A percentile compares a stretch with the other conserved stretches of the same genome.
Evolutionary conservation across 2,329 filamentous ascomycete genomes (phyloP).

Genomic region (Elsinoe necatrix): DNA sequence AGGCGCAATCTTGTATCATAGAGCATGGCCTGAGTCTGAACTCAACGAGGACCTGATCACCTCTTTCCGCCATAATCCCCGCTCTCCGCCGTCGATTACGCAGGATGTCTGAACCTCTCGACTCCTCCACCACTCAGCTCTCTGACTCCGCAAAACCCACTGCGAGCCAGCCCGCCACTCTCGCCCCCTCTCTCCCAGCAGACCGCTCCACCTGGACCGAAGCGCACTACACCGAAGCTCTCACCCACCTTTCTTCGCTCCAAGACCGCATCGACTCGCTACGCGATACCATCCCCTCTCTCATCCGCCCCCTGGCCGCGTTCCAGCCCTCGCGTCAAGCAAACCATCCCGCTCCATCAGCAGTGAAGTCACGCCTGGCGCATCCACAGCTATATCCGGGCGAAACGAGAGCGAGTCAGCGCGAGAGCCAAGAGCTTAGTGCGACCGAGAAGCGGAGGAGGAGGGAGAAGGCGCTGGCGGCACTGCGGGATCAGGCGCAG

Average conservation of each 20-base stretch:
- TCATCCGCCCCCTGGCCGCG: constrained; percentile 33
- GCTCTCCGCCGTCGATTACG: too few species aligned
- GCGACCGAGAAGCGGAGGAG: constrained; percentile 16
- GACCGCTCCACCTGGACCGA: constrained; percentile 29
- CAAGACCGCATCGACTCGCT: constrained; percentile 38
- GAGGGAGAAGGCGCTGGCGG: constrained; percentile 31
- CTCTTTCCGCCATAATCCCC: background rate
- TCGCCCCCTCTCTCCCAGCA: background rate
- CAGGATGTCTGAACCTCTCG: background rate
- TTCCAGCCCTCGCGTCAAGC: constrained; percentile 16
- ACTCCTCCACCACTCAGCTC: background rate
- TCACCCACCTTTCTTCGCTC: constrained; percentile 38
- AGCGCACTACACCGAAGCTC: constrained; percentile 33
- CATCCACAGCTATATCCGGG: background rate
- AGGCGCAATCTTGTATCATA: background rate
- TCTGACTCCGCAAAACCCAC: background rate
- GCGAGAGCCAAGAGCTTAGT: constrained; percentile 15
- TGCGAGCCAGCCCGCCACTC: background rate
- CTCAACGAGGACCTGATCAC: background rate
- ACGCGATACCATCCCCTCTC: constrained; percentile 35
- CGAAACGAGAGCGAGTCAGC: background rate
- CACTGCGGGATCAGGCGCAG: constrained; percentile 32
- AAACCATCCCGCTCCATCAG: background rate
- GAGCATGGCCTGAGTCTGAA: background rate
- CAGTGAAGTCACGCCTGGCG: background rate